Evolutionary conservation across 2,329 filamentous ascomycete genomes (phyloP).

Genomic region (Epicoccum sorghinum): DNA sequence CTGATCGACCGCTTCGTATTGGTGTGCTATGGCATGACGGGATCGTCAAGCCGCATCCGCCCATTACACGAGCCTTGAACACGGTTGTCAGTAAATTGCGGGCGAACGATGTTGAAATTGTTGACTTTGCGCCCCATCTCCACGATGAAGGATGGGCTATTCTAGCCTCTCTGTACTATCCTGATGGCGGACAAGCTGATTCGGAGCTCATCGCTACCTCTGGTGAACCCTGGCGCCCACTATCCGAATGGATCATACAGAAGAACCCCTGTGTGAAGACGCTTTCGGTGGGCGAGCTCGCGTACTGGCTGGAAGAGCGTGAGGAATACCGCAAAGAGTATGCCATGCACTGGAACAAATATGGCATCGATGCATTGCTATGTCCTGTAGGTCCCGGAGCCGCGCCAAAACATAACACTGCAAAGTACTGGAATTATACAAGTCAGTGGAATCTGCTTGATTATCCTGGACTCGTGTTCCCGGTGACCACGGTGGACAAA

Average conservation of each 20-base stretch:
- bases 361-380: slow-evolving; percentile 64
- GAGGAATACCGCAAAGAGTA: slow-evolving; percentile 55
- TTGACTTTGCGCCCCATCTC: slow-evolving; percentile 58
- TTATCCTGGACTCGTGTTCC: slow-evolving; percentile 68
- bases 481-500: slow-evolving; percentile 54
- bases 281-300: slow-evolving; percentile 52
- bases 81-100: slow-evolving; percentile 53
- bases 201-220: slow-evolving; percentile 57
- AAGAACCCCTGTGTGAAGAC: slow-evolving; percentile 57
- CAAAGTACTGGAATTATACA: slow-evolving; percentile 70
- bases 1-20: slow-evolving; percentile 54
- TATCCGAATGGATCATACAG: slow-evolving; percentile 65
- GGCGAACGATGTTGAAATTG: slow-evolving; percentile 56
- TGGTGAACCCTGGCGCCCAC: slow-evolving; percentile 64
- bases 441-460: slow-evolving; percentile 73
- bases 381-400: slow-evolving; percentile 63
- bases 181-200: slow-evolving; percentile 65
- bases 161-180: slow-evolving; percentile 53
- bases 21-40: slow-evolving; percentile 70
- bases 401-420: slow-evolving; percentile 59
- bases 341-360: slow-evolving; percentile 51
- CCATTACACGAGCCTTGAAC: slow-evolving; percentile 63
- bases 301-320: slow-evolving; percentile 50
- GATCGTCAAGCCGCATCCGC: slow-evolving; percentile 69
- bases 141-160: slow-evolving; percentile 59